Base-by-base conservation (phyloP, 495 filamentous ascomycete species). In the Acidomyces sp. region DNA sequence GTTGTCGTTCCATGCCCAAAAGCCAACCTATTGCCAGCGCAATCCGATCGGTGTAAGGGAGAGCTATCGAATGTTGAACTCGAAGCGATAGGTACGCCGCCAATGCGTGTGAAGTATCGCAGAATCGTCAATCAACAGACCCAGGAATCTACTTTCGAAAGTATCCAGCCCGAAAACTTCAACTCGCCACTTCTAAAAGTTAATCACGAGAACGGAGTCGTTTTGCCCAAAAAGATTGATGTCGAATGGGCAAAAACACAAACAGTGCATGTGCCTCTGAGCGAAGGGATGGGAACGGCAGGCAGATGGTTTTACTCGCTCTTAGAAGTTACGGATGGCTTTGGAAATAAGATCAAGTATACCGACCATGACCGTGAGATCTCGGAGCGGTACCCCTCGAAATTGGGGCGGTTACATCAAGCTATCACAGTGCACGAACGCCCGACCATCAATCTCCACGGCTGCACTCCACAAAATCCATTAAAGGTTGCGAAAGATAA, bases 21-120 rank as follows among this genome's bases (percentile, higher is more conserved):
- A 45, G 87, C 85, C 11, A 61, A 62, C 37, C 72, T 95, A 28
- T 77, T 72, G 28, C 68, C 72, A 6, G 66, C 76, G 0, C 64
- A 68, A 21, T 63, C 70, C 1, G 66, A 84, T 41, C 78, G 75
- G 46, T 97, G 90, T 53, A 68, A 73, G 30, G 81, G 82, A 20
- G 90, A 96, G 45, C 64, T 96, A 17, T 95, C 90, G 2, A 77
- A 94, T 52, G 58, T 95, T 24, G 62, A 75, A 20, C 60, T 97
- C 11, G 73, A 82, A 45, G 82, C 95, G 2, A 74, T 85, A 52
- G 90, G 88, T 15, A 85, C 85, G 1, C 82, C 90, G 9, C 90
- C 90, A n/a, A 63, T 97, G 40, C 82, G 84, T 55, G 77, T 96
- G 45, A 84, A 82, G 51, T 97, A 96, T 53, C 88, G 80, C 48